Evolutionary conservation across 2,329 filamentous ascomycete genomes (phyloP), one percentile per base, ranked within the genome.

Genomic region (Pseudocercospora fijiensis): DNA sequence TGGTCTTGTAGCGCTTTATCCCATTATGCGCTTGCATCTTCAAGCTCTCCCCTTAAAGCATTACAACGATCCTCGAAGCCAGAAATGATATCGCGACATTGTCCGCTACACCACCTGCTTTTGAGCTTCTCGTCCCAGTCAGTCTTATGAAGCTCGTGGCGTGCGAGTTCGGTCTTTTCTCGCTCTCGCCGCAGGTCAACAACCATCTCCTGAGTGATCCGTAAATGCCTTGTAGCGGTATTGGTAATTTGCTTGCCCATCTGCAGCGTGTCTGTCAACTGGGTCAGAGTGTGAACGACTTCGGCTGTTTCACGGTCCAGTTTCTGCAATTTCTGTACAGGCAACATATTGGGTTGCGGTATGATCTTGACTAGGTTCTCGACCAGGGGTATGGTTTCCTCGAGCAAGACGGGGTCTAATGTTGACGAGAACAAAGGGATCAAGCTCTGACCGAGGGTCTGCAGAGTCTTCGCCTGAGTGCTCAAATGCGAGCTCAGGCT

Each of bases 21-120:
- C 9, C 53, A 33, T 37, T 56, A 56, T 3, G 53, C 53, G 20
- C 53, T 28, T 22, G 28, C 53, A 41, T 27, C 53, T 56, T 67
- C 68, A 64, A 72, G 49, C 53, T 67, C 68, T 52, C 64, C 69
- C 74, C 93, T 86, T 90, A 93, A 95, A 62, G 86, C 85, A 62
- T 93, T 89, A 78, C 92, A 97, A 0, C 94, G 88, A 74, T 92
- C 89, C 77, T 97, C 94, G 73, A 99, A 98, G 0, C 95, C 95
- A 52, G 89, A 89, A 33, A 97, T 88, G 0, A 99, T 93, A 65
- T 96, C 92, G 4, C 88, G 84, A 77, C 95, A 98, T 13, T 94
- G 90, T 22, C 84, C 84, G 7, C 90, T 92, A 66, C 92, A 96
- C 76, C 96, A 92, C 60, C 94, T 85, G 60, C 87, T 88, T 67